Percentiles rank a stretch among this genome's conserved stretches.
Evolutionary conservation across 116 monocot species (phyloP).

Genomic region (Cymodocea nodosa): DNA sequence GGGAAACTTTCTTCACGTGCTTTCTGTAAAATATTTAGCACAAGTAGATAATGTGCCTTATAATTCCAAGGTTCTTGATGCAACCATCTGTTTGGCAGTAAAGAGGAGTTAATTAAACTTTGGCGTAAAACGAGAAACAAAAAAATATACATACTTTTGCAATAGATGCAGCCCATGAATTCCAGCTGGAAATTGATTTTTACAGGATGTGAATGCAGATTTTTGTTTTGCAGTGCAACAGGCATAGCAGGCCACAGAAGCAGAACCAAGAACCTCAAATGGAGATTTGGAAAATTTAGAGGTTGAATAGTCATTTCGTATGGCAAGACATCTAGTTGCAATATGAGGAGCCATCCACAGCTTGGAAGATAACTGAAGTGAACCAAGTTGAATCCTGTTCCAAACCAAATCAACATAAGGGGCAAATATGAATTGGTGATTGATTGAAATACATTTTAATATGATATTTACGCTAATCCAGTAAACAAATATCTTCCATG

Average conservation of each 20-base stretch:
- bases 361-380: conserved; percentile 44
- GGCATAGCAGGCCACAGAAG: conserved; percentile 60
- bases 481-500: too few species aligned
- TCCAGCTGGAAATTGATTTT: conserved; percentile 23
- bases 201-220: conserved; percentile 68
- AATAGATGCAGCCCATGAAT: conserved; percentile 19
- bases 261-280: conserved; percentile 45
- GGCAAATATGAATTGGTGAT: neutral
- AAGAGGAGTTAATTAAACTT: neutral
- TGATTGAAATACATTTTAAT: too few species aligned
- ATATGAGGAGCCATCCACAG: conserved; percentile 53
- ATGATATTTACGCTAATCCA: too few species aligned
- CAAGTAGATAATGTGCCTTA: conserved; percentile 50
- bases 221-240: conserved; percentile 21
- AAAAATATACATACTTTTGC: conserved; percentile 38
- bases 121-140: too few species aligned
- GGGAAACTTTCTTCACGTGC: conserved; percentile 80
- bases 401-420: neutral
- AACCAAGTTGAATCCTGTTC: conserved; percentile 67
- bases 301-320: conserved; percentile 10
- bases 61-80: conserved; percentile 90
- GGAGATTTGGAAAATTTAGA: conserved; percentile 28
- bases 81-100: conserved; percentile 51
- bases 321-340: conserved; percentile 39
- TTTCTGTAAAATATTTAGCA: conserved; percentile 57